A percentile compares a stretch with the other conserved stretches of the same genome.
Evolutionary conservation across 192 early-diverging fungal genomes (phyloP).

Genomic region (Coemansia sp.): DNA sequence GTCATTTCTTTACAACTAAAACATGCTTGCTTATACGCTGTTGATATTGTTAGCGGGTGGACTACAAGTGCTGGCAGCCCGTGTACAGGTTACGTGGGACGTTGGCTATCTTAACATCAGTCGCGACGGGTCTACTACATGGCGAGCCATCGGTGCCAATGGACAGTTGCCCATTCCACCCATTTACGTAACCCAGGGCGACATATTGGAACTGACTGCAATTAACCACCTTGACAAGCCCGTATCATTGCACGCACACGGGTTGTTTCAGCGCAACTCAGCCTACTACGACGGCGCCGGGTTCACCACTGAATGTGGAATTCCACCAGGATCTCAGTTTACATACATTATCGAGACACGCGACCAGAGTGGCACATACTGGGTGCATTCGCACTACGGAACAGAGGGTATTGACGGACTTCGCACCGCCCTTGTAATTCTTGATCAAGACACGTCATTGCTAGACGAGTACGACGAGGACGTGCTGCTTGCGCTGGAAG

Average conservation of each 20-base stretch:
- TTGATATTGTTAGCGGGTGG: not conserved
- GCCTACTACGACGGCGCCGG: conserved; percentile 63
- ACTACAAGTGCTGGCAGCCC: not conserved
- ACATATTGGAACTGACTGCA: conserved; percentile 22
- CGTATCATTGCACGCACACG: conserved; percentile 69
- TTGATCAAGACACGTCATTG: conserved; percentile 12
- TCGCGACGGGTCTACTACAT: conserved; percentile 57
- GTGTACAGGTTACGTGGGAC: conserved; percentile 54
- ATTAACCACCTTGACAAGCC: conserved; percentile 52
- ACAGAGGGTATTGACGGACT: conserved; percentile 76
- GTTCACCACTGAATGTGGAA: conserved; percentile 66
- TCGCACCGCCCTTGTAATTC: conserved; percentile 63
- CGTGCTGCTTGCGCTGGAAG: conserved; percentile 56
- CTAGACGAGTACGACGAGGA: conserved; percentile 62
- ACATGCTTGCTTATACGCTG: not conserved
- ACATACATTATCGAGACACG: conserved; percentile 58
- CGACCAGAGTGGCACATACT: conserved; percentile 67
- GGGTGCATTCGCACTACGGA: conserved; percentile 68
- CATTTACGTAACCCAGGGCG: conserved; percentile 9
- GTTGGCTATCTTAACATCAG: conserved; percentile 58
- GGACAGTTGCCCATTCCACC: conserved; percentile 53
- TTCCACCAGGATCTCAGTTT: conserved; percentile 59
- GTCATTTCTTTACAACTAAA: not conserved
- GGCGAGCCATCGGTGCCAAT: conserved; percentile 62
- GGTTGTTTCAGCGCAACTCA: conserved; percentile 67